Evolutionary conservation across 225 moss, liverwort and hornwort species (phyloP), one percentile per base, ranked within the genome.

Genomic region (Rhytidiadelphus loreus): DNA sequence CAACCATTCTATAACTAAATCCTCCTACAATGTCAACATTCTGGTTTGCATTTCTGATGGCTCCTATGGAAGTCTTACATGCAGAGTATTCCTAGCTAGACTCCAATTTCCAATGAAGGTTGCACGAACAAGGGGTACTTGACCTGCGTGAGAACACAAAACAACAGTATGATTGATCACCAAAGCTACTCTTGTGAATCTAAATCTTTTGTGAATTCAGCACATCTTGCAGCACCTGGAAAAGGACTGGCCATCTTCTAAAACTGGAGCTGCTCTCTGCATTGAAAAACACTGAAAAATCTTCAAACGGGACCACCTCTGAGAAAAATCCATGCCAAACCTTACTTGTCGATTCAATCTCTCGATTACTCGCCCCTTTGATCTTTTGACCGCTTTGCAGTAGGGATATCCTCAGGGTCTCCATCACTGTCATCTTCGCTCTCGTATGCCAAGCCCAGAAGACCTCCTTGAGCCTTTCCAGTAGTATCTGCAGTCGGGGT

Each of bases 401-500:
- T 77, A 37, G 90, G 93, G 28, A 35, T 77, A 25, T 86, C 89
- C 81, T 90, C 93, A n/a, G 84, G 91, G 87, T 92, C 93, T 64
- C 61, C 86, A 48, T 93, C 95, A 81, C 94, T 92, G 61, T 95
- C 94, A 79, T 95, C 96, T 83, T 96, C 98, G 90, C 95, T 95
- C 87, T 95, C 98, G 92, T 98, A 98, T 52, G 96, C 90, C 93
- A 98, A 92, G 76, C 98, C 98, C 50, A 98, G 71, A 62, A 98
- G 91, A 80, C 96, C 98, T 90, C 94, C 91, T 85, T 90, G 93
- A 76, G 84, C 58, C 62, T 83, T 85, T 82, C 39, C 48, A 69
- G 83, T 75, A 33, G 71, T 77, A 69, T 91, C 92, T 84, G 85
- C 89, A 63, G 82, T 77, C 76, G 50, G 70, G 74, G 61, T 71